Base-by-base conservation (phyloP, 495 filamentous ascomycete species). In the Podospora australis region DNA sequence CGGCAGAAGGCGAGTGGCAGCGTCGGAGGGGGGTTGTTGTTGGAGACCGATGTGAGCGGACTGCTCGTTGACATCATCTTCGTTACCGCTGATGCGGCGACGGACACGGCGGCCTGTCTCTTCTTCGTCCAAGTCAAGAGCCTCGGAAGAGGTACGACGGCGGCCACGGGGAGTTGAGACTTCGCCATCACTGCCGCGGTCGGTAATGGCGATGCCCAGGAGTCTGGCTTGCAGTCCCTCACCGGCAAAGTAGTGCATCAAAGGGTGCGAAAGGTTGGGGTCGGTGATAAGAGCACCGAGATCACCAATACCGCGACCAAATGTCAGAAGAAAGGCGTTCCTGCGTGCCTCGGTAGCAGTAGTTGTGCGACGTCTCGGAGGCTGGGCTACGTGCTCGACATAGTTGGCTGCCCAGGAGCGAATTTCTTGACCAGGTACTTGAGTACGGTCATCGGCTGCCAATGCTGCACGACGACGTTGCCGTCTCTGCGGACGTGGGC, bases 401-500 rank as follows among this genome's bases (percentile, higher is more conserved):
- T 89, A 90, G 23, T 81, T 63, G 0, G 70, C 56, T 45, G 77
- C 75, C 80, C 81, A 83, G n/a, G 67, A 52, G 8, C 70, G 75
- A 13, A 88, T 58, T 10, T 78, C 74, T 8, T 59, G 57, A 48
- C 78, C 80, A 39, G 74, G 71, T 19, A 88, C 55, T 21, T 77
- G 63, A 2, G 67, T 73, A 16, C 59, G 58, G 8, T 58, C 52
- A 49, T 80, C 80, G 2, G 64, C 57, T 17, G 50, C 48, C 25
- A 66, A 7, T 39, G 61, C 9, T 47, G 54, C 29, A 22, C 50
- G 55, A 58, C 59, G 50, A 48, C 52, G 49, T 54, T 48, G 52
- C 50, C 57, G 56, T 39, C 38, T 55, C 41, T 58, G 39, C n/a
- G n/a, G n/a, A n/a, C n/a, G n/a, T n/a, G n/a, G n/a, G 42, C 59